Evolutionary conservation across 495 filamentous ascomycete species (phyloP).

Genomic region (Thermochaetoides thermophila): DNA sequence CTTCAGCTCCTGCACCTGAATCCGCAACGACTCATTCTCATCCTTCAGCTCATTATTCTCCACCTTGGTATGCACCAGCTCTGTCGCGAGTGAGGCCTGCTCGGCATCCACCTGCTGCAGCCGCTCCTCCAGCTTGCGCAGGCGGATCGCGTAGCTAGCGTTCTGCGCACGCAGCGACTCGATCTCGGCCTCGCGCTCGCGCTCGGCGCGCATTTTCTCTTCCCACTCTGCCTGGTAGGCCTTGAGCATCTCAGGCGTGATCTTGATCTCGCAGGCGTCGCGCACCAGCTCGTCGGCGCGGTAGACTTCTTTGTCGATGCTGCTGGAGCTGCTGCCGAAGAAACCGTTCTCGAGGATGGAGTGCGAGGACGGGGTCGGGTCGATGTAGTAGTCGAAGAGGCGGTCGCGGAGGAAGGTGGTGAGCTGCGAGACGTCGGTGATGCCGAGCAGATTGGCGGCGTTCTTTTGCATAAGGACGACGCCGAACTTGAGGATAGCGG

Average conservation of each 20-base stretch:
- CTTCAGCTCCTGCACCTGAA: constrained; percentile 69
- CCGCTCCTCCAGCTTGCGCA: constrained; percentile 73
- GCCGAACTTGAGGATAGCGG: constrained; percentile 84
- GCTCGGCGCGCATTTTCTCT: constrained; percentile 62
- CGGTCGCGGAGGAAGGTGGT: constrained; percentile 85
- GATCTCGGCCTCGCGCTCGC: constrained; percentile 71
- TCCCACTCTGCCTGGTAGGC: constrained; percentile 82
- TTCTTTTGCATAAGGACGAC: constrained; percentile 95
- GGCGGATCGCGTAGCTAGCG: constrained; percentile 45
- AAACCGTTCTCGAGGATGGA: constrained; percentile 93
- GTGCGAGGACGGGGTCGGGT: constrained; percentile 70
- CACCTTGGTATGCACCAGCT: constrained; percentile 81
- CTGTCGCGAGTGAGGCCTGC: constrained; percentile 81
- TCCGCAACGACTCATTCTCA: constrained; percentile 68
- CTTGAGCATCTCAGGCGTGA: constrained; percentile 65
- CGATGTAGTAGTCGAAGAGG: constrained; percentile 92
- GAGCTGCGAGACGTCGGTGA: constrained; percentile 79
- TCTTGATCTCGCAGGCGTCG: constrained; percentile 81
- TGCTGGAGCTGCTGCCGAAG: constrained; percentile 74
- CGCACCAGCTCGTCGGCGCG: constrained; percentile 84
- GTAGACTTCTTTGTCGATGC: constrained; percentile 88
- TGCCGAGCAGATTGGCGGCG: constrained; percentile 54
- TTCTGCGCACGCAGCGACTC: constrained; percentile 55
- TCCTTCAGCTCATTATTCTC: constrained; percentile 83
- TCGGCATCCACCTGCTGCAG: constrained; percentile 82